phyloP scores from a whole-genome alignment of 2,329 filamentous ascomycete species.

The Geosmithia putterillii region DNA sequence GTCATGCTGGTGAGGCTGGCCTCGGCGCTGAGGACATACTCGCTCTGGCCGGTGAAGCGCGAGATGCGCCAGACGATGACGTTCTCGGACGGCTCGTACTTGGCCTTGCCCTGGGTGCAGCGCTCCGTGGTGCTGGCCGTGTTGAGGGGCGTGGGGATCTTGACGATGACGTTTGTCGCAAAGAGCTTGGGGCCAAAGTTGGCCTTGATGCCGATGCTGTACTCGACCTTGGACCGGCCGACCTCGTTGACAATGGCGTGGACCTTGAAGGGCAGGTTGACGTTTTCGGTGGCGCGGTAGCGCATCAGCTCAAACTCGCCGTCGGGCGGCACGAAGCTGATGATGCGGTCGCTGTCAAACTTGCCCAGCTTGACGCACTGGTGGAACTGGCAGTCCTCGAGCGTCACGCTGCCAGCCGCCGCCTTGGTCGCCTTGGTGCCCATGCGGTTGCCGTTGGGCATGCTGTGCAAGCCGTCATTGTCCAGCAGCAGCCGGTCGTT shows the following conservation, averaged over 20 bases:
- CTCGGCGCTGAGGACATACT: constrained; percentile 90
- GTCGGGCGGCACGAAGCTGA: constrained; percentile 92
- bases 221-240: constrained; percentile 94
- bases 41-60: constrained; percentile 94
- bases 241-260: constrained; percentile 98
- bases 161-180: constrained; percentile 88
- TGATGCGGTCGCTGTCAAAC: constrained; percentile 93
- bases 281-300: constrained; percentile 95
- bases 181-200: constrained; percentile 96
- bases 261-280: constrained; percentile 97
- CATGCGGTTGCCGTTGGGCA: constrained; percentile 63
- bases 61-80: constrained; percentile 99
- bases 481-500: constrained; percentile 94
- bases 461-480: constrained; percentile 50
- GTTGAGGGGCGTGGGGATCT: constrained; percentile 92
- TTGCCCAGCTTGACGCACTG: constrained; percentile 97
- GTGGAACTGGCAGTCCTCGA: constrained; percentile 98
- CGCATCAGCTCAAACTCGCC: constrained; percentile 98
- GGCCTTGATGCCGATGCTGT: constrained; percentile 92
- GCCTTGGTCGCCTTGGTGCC: constrained; percentile 88
- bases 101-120: constrained; percentile 91
- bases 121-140: constrained; percentile 88
- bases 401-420: constrained; percentile 84
- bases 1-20: constrained; percentile 93
- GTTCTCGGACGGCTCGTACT: constrained; percentile 97